A percentile compares a stretch with the other conserved stretches of the same genome.
phyloP scores from a whole-genome alignment of 2,329 filamentous ascomycete genomes.

The Apiospora saccharicola region DNA sequence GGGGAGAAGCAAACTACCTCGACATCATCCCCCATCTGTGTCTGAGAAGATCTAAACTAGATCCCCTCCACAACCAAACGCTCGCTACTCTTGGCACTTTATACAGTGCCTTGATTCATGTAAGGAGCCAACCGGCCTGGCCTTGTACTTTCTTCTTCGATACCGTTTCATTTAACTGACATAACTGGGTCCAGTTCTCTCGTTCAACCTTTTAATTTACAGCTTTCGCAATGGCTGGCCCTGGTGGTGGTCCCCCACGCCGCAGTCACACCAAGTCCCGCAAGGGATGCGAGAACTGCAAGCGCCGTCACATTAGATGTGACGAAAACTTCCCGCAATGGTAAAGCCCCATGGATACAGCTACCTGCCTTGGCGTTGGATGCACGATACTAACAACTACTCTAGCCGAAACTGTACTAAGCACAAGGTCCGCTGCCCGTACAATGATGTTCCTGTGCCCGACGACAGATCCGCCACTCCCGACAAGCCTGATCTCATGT shows the following conservation, averaged over 20 bases:
- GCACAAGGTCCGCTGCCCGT: conserved; percentile 97
- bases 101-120: conserved; percentile 40
- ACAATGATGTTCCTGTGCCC: conserved; percentile 83
- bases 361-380: background rate
- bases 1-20: conserved; percentile 29
- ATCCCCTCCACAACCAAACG: conserved; percentile 36
- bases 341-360: conserved; percentile 56
- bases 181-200: conserved; percentile 45
- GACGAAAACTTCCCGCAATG: conserved; percentile 98
- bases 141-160: background rate
- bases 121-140: conserved; percentile 31
- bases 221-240: conserved; percentile 78
- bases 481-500: conserved; percentile 75
- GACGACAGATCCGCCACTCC: conserved; percentile 69
- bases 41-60: conserved; percentile 36
- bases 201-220: conserved; percentile 42
- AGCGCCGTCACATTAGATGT: conserved; percentile 95
- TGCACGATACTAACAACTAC: background rate
- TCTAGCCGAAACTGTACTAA: conserved; percentile 97
- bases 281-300: conserved; percentile 98
- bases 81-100: conserved; percentile 41
- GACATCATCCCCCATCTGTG: conserved; percentile 28
- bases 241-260: conserved; percentile 90
- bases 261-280: conserved; percentile 96
- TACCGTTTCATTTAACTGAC: conserved; percentile 30